A percentile compares a stretch with the other conserved stretches of the same genome.
These are phyloP conservation scores for Fusarium sp. DNA, from an alignment of 2,329 filamentous ascomycete genomes.

Conservation along the genomic window DNA sequence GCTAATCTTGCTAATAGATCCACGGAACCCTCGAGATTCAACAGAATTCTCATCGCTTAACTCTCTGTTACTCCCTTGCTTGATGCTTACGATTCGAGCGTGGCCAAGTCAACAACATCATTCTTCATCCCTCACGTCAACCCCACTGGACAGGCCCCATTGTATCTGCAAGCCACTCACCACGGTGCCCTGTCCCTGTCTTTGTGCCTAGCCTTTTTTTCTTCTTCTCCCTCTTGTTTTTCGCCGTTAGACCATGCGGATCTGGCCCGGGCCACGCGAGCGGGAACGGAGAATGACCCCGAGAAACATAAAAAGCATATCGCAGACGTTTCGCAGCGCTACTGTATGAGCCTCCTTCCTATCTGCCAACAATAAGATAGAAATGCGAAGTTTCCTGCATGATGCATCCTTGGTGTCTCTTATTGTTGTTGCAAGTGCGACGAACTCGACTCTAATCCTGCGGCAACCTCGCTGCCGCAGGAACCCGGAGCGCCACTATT, in stretches of 20 bases:
- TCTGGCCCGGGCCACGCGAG: slow-evolving; percentile 27
- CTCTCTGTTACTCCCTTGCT: slow-evolving; percentile 26
- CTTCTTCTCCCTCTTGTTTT: not conserved
- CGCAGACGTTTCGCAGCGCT: slow-evolving; percentile 3
- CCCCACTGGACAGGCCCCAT: slow-evolving; percentile 30
- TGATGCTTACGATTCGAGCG: slow-evolving; percentile 24
- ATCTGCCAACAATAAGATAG: slow-evolving; percentile 13
- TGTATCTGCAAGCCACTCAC: slow-evolving; percentile 10
- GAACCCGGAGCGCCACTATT: slow-evolving; percentile 35
- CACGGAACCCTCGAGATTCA: not conserved
- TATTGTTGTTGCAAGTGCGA: slow-evolving; percentile 25
- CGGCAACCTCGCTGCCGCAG: slow-evolving; percentile 32
- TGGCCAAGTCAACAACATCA: slow-evolving; percentile 6
- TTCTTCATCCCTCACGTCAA: slow-evolving; percentile 28
- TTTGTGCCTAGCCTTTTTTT: not conserved
- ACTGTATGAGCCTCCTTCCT: slow-evolving; percentile 14
- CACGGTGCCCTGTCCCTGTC: slow-evolving; percentile 7
- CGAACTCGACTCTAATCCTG: slow-evolving; percentile 11
- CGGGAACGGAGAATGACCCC: slow-evolving; percentile 14
- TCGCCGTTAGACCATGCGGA: slow-evolving; percentile 25
- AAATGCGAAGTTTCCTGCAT: slow-evolving; percentile 23
- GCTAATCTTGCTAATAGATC: not conserved
- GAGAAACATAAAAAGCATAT: slow-evolving; percentile 22
- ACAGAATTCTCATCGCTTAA: slow-evolving; percentile 12
- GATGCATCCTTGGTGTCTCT: slow-evolving; percentile 24